Evolutionary conservation across 139 green algal species (phyloP), one percentile per base, ranked within the genome.

Genomic region (Parachlorella kessleri): DNA sequence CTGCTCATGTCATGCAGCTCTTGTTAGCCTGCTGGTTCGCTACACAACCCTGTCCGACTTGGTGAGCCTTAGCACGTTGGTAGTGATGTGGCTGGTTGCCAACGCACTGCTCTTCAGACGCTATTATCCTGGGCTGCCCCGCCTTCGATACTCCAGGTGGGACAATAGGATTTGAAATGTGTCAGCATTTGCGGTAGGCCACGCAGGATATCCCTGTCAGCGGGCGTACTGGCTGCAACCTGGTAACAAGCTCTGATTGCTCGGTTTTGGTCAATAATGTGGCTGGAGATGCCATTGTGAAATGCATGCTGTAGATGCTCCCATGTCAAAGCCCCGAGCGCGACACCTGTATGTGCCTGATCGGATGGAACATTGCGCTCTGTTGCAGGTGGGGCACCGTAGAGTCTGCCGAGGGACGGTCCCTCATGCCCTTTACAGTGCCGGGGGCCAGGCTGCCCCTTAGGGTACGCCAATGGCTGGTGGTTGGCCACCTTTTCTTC

Each of bases 81-180:
- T 84, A 6, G 38, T 32, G 8, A 68, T 87, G 42, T 84, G 66
- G 72, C n/a, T 75, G 6, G 82, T 87, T 5, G 65, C 40, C 72
- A 87, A 87, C 35, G 77, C 76, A 6, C 72, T 78, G 55, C 6
- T 87, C 23, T 76, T 53, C 48, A 38, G 82, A 24, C 66, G 82
- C 40, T 87, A 84, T 48, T 78, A 69, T 24, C 82, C 82, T 38
- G 82, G 80, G 1, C 24, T 84, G 4, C 81, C 48, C 14, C 14
- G 48, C 14, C 48, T 59, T 14, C 48, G 48, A 18, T 59, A 59
- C 0, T 59, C 48, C 14, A 59, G 48, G 48, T 59, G 48, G 21
- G 48, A 18, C n/a, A n/a, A n/a, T n/a, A n/a, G n/a, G n/a, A n/a
- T n/a, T n/a, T n/a, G n/a, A n/a, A n/a, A n/a, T n/a, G n/a, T n/a